A percentile compares a stretch with the other conserved stretches of the same genome.
Evolutionary conservation across 164 flowering plant genomes (phyloP).

Genomic region (Echeveria elegans): DNA sequence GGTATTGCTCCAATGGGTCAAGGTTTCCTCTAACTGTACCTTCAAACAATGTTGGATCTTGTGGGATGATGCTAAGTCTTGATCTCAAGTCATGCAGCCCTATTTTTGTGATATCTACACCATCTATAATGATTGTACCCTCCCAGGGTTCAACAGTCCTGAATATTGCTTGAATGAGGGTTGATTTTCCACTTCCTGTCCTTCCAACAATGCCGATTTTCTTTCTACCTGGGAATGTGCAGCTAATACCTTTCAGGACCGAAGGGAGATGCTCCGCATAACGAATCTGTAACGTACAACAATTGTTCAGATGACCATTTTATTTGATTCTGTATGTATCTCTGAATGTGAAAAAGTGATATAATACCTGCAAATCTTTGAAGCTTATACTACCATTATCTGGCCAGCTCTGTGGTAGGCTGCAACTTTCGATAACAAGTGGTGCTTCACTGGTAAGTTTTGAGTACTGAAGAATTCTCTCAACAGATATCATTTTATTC

Average conservation of each 20-base stretch:
- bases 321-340: not conserved
- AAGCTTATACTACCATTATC: conserved; percentile 61
- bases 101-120: conserved; percentile 58
- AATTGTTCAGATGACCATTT: not conserved
- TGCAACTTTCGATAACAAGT: conserved; percentile 52
- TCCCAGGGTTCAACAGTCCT: conserved; percentile 72
- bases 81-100: conserved; percentile 90
- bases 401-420: conserved; percentile 77
- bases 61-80: conserved; percentile 87
- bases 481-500: conserved; percentile 92
- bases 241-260: conserved; percentile 48
- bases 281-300: conserved; percentile 36
- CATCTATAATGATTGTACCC: conserved; percentile 73
- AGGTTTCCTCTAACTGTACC: conserved; percentile 89
- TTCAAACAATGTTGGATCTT: conserved; percentile 86
- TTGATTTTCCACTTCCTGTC: conserved; percentile 75
- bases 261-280: conserved; percentile 61
- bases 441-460: conserved; percentile 74
- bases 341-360: not conserved
- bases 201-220: conserved; percentile 68
- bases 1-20: conserved; percentile 62
- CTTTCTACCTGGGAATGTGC: conserved; percentile 55
- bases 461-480: conserved; percentile 85
- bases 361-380: conserved; percentile 62
- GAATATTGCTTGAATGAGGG: conserved; percentile 73